Evolutionary conservation across 345 rosid genomes (phyloP).

Genomic region (Rhodomyrtus tomentosa): DNA sequence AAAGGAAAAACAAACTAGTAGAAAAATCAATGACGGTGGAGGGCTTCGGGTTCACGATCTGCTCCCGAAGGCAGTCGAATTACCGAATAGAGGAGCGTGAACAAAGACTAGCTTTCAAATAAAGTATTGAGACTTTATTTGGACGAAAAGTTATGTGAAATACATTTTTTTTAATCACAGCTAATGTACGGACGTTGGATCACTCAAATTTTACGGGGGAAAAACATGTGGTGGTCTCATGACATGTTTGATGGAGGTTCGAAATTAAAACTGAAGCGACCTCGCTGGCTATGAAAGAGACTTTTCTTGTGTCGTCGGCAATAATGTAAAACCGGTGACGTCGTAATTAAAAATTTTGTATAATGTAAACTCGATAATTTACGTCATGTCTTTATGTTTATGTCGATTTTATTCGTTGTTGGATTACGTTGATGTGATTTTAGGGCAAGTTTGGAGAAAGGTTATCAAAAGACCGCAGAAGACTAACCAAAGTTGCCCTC

Average conservation of each 20-base stretch:
- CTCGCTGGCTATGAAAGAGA: not conserved
- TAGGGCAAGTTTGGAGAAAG: too few species aligned
- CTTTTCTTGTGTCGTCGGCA: not conserved
- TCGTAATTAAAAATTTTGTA: not conserved
- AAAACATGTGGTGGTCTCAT: not conserved
- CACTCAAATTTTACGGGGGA: not conserved
- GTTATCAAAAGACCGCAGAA: rapidly evolving
- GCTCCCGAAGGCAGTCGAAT: too few species aligned
- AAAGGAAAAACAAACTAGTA: too few species aligned
- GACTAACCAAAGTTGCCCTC: too few species aligned
- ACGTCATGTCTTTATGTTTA: rapidly evolving
- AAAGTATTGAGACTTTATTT: not conserved
- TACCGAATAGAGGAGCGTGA: too few species aligned
- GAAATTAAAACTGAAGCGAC: not conserved
- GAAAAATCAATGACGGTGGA: too few species aligned
- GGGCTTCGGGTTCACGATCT: too few species aligned
- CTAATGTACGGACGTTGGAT: not conserved
- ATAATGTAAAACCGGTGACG: not conserved
- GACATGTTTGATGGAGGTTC: not conserved
- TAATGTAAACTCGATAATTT: not conserved
- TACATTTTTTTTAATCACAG: not conserved
- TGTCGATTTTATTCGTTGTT: not conserved
- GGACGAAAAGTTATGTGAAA: not conserved
- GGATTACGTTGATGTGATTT: not conserved
- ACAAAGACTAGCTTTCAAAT: too few species aligned